A percentile compares a stretch with the other conserved stretches of the same genome.
phyloP scores from a whole-genome alignment of 2,329 filamentous ascomycete species.

The Truncatella angustata region DNA sequence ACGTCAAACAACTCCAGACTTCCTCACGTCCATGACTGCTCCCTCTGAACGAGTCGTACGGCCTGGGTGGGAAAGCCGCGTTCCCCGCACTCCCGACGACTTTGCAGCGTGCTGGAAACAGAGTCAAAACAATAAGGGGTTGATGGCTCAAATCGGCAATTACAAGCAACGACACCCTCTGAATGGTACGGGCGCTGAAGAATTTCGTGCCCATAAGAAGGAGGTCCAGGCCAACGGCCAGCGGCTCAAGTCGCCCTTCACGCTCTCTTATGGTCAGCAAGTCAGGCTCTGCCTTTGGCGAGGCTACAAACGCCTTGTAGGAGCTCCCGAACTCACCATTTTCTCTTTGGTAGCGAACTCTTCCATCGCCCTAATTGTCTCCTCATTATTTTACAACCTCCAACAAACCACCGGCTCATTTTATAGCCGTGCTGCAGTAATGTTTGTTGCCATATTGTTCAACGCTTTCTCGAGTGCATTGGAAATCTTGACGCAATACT shows the following conservation, averaged over 20 bases:
- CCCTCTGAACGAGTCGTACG: conserved; percentile 57
- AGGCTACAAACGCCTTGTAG: conserved; percentile 62
- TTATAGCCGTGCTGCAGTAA: conserved; percentile 41
- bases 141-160: conserved; percentile 54
- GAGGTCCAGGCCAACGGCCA: conserved; percentile 56
- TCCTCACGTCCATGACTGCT: conserved; percentile 63
- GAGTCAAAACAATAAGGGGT: conserved; percentile 47
- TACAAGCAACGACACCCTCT: conserved; percentile 54
- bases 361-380: conserved; percentile 49
- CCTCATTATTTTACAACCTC: conserved; percentile 49
- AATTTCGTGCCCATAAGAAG: conserved; percentile 53
- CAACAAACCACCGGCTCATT: conserved; percentile 42
- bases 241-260: conserved; percentile 76
- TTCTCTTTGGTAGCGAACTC: conserved; percentile 37
- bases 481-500: conserved; percentile 21
- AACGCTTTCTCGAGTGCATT: conserved; percentile 44
- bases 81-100: conserved; percentile 59
- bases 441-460: conserved; percentile 53
- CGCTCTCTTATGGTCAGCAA: conserved; percentile 75
- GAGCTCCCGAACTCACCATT: not conserved
- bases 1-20: conserved; percentile 66
- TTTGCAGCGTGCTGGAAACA: conserved; percentile 36
- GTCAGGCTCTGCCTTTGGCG: conserved; percentile 76
- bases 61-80: conserved; percentile 51
- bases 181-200: conserved; percentile 49